Percentiles rank a stretch among this genome's conserved stretches.
phyloP scores from a whole-genome alignment of 257 asterid species.

The Solanum phureja region DNA sequence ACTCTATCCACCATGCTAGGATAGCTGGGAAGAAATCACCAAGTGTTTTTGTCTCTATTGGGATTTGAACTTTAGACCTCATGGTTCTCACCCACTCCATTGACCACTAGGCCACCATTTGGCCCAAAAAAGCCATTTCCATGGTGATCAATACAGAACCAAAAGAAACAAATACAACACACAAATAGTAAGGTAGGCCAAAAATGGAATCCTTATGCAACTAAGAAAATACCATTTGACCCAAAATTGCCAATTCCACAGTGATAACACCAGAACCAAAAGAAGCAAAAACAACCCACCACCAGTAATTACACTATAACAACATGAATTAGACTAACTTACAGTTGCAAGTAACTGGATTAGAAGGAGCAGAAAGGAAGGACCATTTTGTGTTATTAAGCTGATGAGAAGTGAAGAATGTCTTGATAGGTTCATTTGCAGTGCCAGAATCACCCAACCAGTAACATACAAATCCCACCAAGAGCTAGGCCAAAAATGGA shows the following conservation, averaged over 20 bases:
- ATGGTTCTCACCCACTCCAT: no score
- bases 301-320: not conserved
- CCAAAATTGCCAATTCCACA: not conserved
- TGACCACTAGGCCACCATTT: no score
- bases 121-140: no score
- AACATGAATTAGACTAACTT: constrained; percentile 3
- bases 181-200: not conserved
- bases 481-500: not conserved
- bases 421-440: constrained; percentile 82
- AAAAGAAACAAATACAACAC: no score
- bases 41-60: no score
- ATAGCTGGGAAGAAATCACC: no score
- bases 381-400: constrained; percentile 69
- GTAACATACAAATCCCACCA: not conserved
- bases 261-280: not conserved
- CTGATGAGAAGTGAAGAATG: constrained; percentile 60
- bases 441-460: constrained; percentile 95
- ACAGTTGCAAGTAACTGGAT: constrained; percentile 86
- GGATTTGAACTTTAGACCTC: no score
- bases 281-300: not conserved
- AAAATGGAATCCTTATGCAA: not conserved
- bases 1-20: no score
- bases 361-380: constrained; percentile 85
- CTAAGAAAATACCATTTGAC: rapidly evolving
- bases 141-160: no score